Conservation (phyloP, 2,329 filamentous ascomycete species). For the Ilyonectria robusta region DNA sequence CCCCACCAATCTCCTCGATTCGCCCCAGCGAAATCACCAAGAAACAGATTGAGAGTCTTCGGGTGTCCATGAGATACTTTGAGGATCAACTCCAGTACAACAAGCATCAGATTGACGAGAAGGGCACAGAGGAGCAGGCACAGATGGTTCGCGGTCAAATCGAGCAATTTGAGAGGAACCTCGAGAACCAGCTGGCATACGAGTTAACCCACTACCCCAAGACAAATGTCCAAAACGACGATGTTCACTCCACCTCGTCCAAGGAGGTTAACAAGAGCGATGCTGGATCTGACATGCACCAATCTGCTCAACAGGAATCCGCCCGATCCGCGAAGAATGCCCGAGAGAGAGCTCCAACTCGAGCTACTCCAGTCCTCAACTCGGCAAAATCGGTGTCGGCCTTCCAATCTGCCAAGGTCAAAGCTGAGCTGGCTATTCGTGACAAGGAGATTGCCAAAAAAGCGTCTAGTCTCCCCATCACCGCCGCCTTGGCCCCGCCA, state of each 20-base stretch:
- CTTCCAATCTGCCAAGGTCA: conserved; percentile 36
- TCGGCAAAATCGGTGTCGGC: conserved; percentile 48
- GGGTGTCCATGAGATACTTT: conserved; percentile 66
- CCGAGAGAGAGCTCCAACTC: conserved; percentile 34
- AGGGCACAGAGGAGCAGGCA: conserved; percentile 61
- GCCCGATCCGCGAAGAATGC: conserved; percentile 22
- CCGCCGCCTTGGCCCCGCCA: conserved; percentile 64
- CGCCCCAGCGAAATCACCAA: conserved; percentile 72
- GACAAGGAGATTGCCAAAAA: conserved; percentile 51
- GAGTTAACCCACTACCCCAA: conserved; percentile 62
- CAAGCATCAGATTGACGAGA: conserved; percentile 73
- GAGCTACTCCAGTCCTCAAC: conserved; percentile 44
- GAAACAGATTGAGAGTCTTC: conserved; percentile 69
- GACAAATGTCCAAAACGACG: conserved; percentile 44
- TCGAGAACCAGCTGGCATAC: conserved; percentile 60
- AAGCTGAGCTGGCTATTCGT: conserved; percentile 35
- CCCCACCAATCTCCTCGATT: conserved; percentile 70
- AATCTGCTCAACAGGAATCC: conserved; percentile 4
- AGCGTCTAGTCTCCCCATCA: conserved; percentile 57
- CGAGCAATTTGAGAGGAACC: conserved; percentile 63
- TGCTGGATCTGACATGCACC: conserved; percentile 19
- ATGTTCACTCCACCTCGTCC: conserved; percentile 32
- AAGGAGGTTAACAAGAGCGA: conserved; percentile 9
- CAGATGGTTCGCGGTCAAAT: conserved; percentile 62
- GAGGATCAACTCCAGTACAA: conserved; percentile 74